Percentiles rank a stretch among this genome's conserved stretches.
Evolutionary conservation across 176 grass and related monocot genomes (phyloP).

Genomic region (Oryza glumipatula): DNA sequence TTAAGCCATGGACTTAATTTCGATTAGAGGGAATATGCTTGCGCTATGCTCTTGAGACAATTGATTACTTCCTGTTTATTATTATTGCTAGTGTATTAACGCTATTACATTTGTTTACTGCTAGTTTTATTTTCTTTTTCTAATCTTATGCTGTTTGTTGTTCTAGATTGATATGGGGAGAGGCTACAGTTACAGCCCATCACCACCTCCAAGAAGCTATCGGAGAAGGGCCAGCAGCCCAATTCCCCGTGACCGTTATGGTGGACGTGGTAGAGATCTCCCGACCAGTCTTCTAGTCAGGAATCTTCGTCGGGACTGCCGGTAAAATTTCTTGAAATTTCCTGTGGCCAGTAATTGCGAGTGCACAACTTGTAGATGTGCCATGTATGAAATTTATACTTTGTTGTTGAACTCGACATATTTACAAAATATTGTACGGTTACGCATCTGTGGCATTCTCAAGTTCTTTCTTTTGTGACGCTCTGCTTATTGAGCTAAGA

Average conservation of each 20-base stretch:
- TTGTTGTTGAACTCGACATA: not conserved
- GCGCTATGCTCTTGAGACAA: not conserved
- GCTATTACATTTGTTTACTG: not conserved
- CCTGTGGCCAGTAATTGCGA: not conserved
- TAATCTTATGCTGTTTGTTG: not conserved
- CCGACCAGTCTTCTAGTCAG: constrained; percentile 94
- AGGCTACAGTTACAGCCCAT: constrained; percentile 86
- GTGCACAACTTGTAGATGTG: not conserved
- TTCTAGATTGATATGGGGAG: constrained; percentile 55
- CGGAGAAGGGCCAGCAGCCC: constrained; percentile 77
- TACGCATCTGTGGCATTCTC: not conserved
- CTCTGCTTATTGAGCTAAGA: not conserved
- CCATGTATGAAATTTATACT: not conserved
- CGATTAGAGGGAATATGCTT: not conserved
- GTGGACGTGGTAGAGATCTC: constrained; percentile 66
- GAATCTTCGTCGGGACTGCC: constrained; percentile 83
- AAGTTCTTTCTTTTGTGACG: not conserved
- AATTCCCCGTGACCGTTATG: constrained; percentile 58
- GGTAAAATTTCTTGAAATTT: constrained; percentile 26
- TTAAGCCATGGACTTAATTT: not conserved
- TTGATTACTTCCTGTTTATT: not conserved
- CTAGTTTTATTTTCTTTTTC: not conserved
- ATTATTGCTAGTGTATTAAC: not conserved
- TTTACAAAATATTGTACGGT: not conserved
- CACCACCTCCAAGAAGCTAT: constrained; percentile 81